A percentile compares a stretch with the other conserved stretches of the same genome.
phyloP scores from a whole-genome alignment of 768 basidiomycete species.

The Macrolepiota dolichaula region DNA sequence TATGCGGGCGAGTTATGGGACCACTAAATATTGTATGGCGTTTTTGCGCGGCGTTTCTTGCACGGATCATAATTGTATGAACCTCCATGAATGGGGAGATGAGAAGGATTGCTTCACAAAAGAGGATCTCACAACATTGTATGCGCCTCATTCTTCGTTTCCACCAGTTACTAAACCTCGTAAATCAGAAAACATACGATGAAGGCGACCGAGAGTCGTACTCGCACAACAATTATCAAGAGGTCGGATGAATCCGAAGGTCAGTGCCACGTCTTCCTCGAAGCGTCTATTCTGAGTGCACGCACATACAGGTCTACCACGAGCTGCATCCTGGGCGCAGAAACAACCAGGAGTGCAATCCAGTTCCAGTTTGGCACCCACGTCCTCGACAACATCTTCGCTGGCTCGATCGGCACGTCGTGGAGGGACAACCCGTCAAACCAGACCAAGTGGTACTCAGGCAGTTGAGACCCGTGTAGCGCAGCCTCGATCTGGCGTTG shows the following conservation, averaged over 20 bases:
- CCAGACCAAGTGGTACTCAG: slow-evolving; percentile 31
- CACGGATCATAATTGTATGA: slow-evolving; percentile 87
- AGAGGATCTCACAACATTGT: slow-evolving; percentile 93
- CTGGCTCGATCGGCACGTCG: slow-evolving; percentile 41
- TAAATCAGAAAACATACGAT: slow-evolving; percentile 80
- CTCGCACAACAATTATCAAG: slow-evolving; percentile 40
- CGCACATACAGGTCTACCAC: slow-evolving; percentile 52
- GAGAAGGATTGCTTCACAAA: slow-evolving; percentile 98
- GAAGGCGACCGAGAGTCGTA: slow-evolving; percentile 79
- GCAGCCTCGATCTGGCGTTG: slow-evolving; percentile 32
- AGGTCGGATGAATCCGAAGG: slow-evolving; percentile 68
- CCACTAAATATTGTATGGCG: slow-evolving; percentile 96
- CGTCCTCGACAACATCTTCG: slow-evolving; percentile 18
- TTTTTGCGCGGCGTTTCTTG: slow-evolving; percentile 87
- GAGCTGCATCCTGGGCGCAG: slow-evolving; percentile 62
- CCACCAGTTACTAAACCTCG: slow-evolving; percentile 9
- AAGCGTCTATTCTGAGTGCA: slow-evolving; percentile 5
- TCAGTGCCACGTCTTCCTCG: slow-evolving; percentile 18
- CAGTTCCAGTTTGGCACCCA: slow-evolving; percentile 3
- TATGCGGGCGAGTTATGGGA: slow-evolving; percentile 93
- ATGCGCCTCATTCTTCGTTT: slow-evolving; percentile 18
- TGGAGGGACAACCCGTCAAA: slow-evolving; percentile 40
- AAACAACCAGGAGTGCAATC: slow-evolving; percentile 27
- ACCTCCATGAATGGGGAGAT: slow-evolving; percentile 97
- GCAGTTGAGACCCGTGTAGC: slow-evolving; percentile 32